A percentile compares a stretch with the other conserved stretches of the same genome.
phyloP scores from a whole-genome alignment of 2,329 filamentous ascomycete genomes.

The Fusarium albosuccineum region DNA sequence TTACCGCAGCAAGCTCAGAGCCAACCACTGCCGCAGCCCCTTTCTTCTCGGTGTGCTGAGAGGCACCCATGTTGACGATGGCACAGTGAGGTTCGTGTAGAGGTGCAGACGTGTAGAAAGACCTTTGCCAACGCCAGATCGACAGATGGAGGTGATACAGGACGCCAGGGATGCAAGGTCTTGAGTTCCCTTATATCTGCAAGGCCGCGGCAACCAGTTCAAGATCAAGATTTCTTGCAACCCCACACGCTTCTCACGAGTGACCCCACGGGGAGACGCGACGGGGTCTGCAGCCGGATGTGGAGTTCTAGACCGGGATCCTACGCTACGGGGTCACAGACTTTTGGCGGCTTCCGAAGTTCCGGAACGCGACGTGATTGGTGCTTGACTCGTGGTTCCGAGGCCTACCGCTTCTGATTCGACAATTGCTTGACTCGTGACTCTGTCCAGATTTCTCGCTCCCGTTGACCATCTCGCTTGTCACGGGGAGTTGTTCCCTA shows the following conservation, averaged over 20 bases:
- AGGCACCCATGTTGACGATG: slow-evolving; percentile 3
- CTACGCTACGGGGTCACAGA: not conserved
- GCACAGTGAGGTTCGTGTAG: not conserved
- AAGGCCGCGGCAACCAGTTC: not conserved
- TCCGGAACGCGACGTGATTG: not conserved
- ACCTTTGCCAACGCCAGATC: not conserved
- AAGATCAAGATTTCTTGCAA: slow-evolving; percentile 9
- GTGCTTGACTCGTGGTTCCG: not conserved
- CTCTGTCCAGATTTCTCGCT: too few relatives aligned
- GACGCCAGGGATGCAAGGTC: not conserved
- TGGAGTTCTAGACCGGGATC: slow-evolving; percentile 3
- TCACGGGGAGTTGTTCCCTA: too few relatives aligned
- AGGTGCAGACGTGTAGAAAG: not conserved
- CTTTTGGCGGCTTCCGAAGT: too few relatives aligned
- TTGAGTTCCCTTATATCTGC: slow-evolving; percentile 8
- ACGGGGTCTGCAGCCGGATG: not conserved
- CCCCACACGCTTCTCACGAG: slow-evolving; percentile 4
- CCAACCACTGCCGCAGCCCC: slow-evolving; percentile 29
- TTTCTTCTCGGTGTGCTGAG: slow-evolving; percentile 14
- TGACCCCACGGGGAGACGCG: slow-evolving; percentile 11
- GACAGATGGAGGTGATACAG: not conserved
- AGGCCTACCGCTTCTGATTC: not conserved
- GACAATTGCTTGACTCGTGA: not conserved
- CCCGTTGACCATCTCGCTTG: too few relatives aligned
- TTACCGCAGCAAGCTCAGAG: slow-evolving; percentile 33